Base-by-base conservation (phyloP, 805 yeast species). In the Kodamaea jinghongensis region DNA sequence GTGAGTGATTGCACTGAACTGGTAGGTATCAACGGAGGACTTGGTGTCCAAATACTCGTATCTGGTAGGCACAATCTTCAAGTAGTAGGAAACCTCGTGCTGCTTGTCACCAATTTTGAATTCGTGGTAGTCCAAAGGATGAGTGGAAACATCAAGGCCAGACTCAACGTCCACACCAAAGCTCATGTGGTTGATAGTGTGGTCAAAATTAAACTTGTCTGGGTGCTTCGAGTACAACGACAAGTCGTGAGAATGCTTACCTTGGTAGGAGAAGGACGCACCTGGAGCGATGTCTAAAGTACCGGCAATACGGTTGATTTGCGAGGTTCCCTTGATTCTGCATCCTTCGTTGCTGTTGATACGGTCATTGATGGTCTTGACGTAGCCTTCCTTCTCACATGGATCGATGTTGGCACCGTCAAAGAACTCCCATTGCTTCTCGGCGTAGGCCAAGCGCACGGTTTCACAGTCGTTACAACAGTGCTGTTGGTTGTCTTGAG, bases 241-340 rank as follows among this genome's bases (percentile, higher is more conserved):
- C 39, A 85, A 62, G 56, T 93, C 99, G 65, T 93, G 99, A 43
- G 78, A 72, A 60, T 93, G 99, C 36, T 74, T 73, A 12, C 78
- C 79, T 7, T 65, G 61, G 42, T 64, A 60, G 28, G 81, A 76
- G 52, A 71, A 73, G 2, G 95, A 80, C 17, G 84, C 79, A 29
- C 99, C 99, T 3, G 99, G 98, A 1, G 97, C 96, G 72, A 93
- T 89, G 67, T 93, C 98, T 47, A 93, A 65, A 54, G 87, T 85
- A 34, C 99, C 99, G 15, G 84, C 81, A 31, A 93, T 84, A 64
- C 95, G 79, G 62, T 86, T 86, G 55, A 93, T 78, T 50, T 78
- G 69, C 5, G 95, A 83, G 15, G 75, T 70, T 22, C 99, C 99
- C 46, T 75, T 73, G 29, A 93, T 72, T 48, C 95, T 75, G 63